phyloP scores from a whole-genome alignment of 768 basidiomycete genomes.

The Rhodotorula graminis region DNA sequence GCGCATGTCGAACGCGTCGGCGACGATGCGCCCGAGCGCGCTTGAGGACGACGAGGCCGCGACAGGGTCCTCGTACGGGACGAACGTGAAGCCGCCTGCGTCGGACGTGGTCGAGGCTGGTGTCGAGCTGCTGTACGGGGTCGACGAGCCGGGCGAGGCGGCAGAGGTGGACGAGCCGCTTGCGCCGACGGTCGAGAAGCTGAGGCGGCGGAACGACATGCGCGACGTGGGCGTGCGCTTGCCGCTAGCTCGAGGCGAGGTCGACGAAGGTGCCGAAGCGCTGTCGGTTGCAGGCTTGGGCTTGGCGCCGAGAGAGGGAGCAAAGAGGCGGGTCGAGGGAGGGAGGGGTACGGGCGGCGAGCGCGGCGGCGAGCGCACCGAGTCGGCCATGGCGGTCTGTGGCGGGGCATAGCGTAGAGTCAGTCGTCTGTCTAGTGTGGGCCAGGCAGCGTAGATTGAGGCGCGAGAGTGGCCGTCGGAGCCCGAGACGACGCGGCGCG shows the following conservation, averaged over 20 bases:
- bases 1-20: neutral
- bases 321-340: neutral
- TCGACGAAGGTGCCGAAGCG: neutral
- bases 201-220: neutral
- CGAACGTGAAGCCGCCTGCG: neutral
- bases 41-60: too few species aligned
- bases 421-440: too few species aligned
- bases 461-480: too few species aligned
- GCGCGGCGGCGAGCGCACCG: neutral
- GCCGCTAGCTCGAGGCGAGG: neutral
- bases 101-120: too few species aligned
- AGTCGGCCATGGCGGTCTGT: neutral
- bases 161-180: neutral
- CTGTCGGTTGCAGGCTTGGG: neutral
- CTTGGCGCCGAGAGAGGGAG: neutral
- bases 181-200: neutral
- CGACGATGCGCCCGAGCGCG: neutral
- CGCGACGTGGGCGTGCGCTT: neutral
- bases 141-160: neutral
- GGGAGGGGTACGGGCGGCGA: neutral
- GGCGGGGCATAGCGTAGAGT: neutral
- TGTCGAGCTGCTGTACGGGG: neutral
- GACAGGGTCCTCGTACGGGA: too few species aligned
- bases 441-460: too few species aligned
- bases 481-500: too few species aligned